These are phyloP conservation scores for Pseudogymnoascus sp. DNA, from an alignment of 2,329 filamentous ascomycete species.

Conservation along the genomic window DNA sequence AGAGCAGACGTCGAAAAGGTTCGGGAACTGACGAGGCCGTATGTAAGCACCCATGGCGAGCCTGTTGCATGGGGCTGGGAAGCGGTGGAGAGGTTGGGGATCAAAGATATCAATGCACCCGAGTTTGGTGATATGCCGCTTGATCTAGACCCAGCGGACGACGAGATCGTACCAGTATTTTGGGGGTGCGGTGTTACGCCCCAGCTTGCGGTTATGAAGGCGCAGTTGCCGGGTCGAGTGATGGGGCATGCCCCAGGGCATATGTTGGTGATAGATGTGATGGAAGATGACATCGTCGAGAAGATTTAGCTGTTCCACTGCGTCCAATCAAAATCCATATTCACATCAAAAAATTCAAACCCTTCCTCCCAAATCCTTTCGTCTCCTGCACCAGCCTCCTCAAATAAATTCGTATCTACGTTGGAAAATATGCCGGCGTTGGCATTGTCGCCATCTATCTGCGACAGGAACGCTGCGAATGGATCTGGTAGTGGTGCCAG, in stretches of 20 bases:
- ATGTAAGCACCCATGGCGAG: constrained; percentile 51
- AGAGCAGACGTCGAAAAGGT: constrained; percentile 41
- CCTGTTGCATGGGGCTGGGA: constrained; percentile 59
- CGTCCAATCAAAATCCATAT: constrained; percentile 28
- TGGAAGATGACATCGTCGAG: constrained; percentile 31
- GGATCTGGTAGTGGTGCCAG: not conserved
- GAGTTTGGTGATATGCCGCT: constrained; percentile 48
- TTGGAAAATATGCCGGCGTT: constrained; percentile 2
- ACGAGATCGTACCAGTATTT: constrained; percentile 45
- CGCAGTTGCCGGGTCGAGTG: constrained; percentile 43
- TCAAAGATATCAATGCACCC: constrained; percentile 41
- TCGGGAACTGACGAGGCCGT: constrained; percentile 45
- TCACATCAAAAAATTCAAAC: constrained; percentile 33
- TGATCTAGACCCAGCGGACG: constrained; percentile 31
- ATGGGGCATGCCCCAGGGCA: constrained; percentile 55
- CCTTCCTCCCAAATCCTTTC: constrained; percentile 34
- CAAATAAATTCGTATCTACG: constrained; percentile 14
- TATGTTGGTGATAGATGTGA: constrained; percentile 51
- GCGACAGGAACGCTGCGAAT: not conserved
- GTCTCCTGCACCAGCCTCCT: constrained; percentile 30
- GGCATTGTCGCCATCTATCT: constrained; percentile 7
- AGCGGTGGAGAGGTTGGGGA: constrained; percentile 41
- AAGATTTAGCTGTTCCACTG: constrained; percentile 11
- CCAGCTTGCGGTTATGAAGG: constrained; percentile 52
- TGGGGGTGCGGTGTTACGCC: constrained; percentile 61